Evolutionary conservation across 148 eudicot species (phyloP).

Genomic region (Vaccinium darrowii): DNA sequence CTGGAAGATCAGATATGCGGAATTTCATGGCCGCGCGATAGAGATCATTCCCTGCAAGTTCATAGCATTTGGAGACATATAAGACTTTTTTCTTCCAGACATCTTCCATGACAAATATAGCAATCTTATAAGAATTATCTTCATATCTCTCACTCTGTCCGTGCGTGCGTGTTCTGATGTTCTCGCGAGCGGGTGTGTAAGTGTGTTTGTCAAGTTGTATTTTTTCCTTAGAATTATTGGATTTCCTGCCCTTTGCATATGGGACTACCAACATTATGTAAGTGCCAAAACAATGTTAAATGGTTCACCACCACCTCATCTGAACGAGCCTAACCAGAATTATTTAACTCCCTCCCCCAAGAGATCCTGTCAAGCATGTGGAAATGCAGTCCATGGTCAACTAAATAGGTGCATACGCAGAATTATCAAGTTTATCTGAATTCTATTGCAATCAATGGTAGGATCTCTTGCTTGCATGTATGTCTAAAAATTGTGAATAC

Average conservation of each 20-base stretch:
- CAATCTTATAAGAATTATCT: neutral
- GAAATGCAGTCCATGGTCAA: neutral
- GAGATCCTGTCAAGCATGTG: neutral
- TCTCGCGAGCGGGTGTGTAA: too few relatives aligned
- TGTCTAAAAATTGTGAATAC: neutral
- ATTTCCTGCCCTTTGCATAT: neutral
- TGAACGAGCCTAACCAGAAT: neutral
- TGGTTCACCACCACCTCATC: neutral
- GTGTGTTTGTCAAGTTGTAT: neutral
- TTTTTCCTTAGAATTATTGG: neutral
- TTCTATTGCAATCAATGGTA: neutral
- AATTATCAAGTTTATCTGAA: neutral
- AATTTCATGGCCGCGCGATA: constrained; percentile 75
- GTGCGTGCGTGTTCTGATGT: neutral
- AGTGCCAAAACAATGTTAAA: neutral
- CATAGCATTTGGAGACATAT: constrained; percentile 1
- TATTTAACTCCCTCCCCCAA: neutral
- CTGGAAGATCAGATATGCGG: constrained; percentile 82
- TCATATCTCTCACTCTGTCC: neutral
- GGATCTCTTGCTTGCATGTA: neutral
- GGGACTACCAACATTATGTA: neutral
- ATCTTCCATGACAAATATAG: neutral
- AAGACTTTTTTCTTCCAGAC: neutral
- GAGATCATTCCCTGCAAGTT: constrained; percentile 71
- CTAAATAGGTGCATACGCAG: neutral